These are phyloP conservation scores for Plectosphaerella sp. DNA, from an alignment of 2,329 filamentous ascomycete genomes.

Conservation along the genomic window DNA sequence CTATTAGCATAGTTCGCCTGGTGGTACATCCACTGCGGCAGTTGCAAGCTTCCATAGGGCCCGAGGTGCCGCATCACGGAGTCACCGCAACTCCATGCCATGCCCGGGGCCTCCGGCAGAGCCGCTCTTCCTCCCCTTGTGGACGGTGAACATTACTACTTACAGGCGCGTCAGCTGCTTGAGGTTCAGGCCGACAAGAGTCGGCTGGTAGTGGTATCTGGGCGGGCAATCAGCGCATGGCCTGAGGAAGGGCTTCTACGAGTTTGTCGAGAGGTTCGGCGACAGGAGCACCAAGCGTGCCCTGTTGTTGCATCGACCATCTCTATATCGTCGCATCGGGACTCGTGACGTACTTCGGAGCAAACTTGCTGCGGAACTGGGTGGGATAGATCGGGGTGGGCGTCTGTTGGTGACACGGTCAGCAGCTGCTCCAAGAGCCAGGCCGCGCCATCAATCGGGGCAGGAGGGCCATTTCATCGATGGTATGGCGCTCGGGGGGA, in stretches of 20 bases:
- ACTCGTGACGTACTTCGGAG: constrained; percentile 53
- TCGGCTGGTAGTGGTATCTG: constrained; percentile 57
- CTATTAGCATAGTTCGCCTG: neutral
- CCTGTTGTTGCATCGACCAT: neutral
- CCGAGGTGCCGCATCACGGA: neutral
- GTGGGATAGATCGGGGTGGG: constrained; percentile 9
- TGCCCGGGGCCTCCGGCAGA: neutral
- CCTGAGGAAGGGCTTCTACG: neutral
- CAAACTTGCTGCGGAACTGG: constrained; percentile 45
- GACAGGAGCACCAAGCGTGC: neutral
- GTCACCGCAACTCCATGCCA: neutral
- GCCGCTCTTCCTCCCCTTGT: neutral
- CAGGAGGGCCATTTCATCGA: too few relatives aligned
- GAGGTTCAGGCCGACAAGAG: constrained; percentile 48
- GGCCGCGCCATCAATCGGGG: too few relatives aligned
- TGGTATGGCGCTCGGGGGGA: constrained; percentile 2
- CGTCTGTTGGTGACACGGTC: neutral
- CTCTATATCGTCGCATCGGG: neutral
- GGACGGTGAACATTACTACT: constrained; percentile 23
- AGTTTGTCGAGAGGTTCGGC: neutral
- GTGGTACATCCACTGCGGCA: too few relatives aligned
- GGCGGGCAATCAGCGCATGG: constrained; percentile 20
- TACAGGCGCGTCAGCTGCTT: constrained; percentile 47
- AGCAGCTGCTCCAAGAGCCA: neutral
- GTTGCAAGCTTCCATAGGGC: too few relatives aligned